Evolutionary conservation across 306 rosid genomes (phyloP), one percentile per base, ranked within the genome.

Genomic region (Sicyos baderoa): DNA sequence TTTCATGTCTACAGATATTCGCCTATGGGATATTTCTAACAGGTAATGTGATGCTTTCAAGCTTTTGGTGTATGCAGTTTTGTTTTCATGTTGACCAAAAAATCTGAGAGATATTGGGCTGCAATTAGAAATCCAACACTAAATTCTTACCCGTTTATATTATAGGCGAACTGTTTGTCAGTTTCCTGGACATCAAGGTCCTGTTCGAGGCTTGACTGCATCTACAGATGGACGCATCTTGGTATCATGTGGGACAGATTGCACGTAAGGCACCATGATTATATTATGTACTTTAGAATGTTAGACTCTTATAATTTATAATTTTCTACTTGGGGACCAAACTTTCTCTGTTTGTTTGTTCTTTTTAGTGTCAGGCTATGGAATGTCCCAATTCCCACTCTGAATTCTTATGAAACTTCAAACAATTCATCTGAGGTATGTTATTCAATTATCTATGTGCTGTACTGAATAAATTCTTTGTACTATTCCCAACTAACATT

Each of bases 211-310:
- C 75, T 64, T 90, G 63, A 80, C 97, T 15, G 85, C 59, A 62
- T 86, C 95, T 67, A 82, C 91, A 12, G 94, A 93, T 86, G 99
- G 97, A 45, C 78, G 48, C 47, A 71, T 84, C 74, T 87, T 93
- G 70, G 85, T 93, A 72, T 93, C 99, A 61, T 93, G 99, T 78
- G 97, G 99, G 73, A 84, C 91, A 53, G 97, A 93, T 88, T 79
- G 85, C 88, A 82, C 77, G 99, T 93, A 85, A 85, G 88, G 16
- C 76, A 52, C 75, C 73, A 72, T 42, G 6, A 4, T 7, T 17
- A 59, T 32, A 35, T 10, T 19, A 60, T 54, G 2, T n/a, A 12
- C 11, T 47, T 7, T 45, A 22, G 40, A 66, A 66, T 66, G 19
- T 15, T 66, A 12, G 42, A 6, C 42, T 48, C 2, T 14, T 14